Base-by-base conservation (phyloP, 202 grass and related monocot genomes). In the Miscanthus sacchariflorus region DNA sequence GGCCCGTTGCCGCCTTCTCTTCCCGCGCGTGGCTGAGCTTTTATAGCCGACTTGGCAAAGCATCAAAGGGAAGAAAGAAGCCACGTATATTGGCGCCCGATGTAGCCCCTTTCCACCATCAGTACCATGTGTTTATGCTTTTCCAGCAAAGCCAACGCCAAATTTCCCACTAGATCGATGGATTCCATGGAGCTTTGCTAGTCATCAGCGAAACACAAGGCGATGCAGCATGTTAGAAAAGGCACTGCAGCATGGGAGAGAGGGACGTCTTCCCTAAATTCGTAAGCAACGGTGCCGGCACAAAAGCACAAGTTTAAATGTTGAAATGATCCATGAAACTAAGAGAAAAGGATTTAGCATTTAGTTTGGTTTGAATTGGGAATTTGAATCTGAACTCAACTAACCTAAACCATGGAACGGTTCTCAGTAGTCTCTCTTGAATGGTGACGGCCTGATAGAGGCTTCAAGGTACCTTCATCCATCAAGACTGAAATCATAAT, bases 21-120 rank as follows among this genome's bases (percentile, higher is more conserved):
- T 44, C 77, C 12, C 61, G 23, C 40, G 27, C 71, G 78, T 4
- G 63, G 38, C 64, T 21, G 71, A 65, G 49, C 70, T 63, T 54
- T 85, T 90, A 87, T 87, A 87, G 42, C 52, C 66, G 50, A 38
- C n/a, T 24, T 18, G 21, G 70, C 76, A 70, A 69, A 28, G 75
- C 70, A 70, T 80, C 68, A 5, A 30, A 83, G 66, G 56, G 65
- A 81, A 82, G 83, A 77, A 59, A 87, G 5, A 30, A 12, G 4
- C 59, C 72, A 45, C 64, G 65, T 38, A 49, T n/a, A 18, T 68
- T 86, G 83, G 83, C 78, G 23, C 39, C 66, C 35, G 79, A 63
- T 79, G 66, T 25, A 79, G 74, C 12, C 35, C 25, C 89, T 91
- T 80, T 91, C 85, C 46, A 5, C 18, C 44, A 12, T 21, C 85